A percentile compares a stretch with the other conserved stretches of the same genome.
Evolutionary conservation across 2,329 filamentous ascomycete species (phyloP).

Genomic region (Sporothrix inflata): DNA sequence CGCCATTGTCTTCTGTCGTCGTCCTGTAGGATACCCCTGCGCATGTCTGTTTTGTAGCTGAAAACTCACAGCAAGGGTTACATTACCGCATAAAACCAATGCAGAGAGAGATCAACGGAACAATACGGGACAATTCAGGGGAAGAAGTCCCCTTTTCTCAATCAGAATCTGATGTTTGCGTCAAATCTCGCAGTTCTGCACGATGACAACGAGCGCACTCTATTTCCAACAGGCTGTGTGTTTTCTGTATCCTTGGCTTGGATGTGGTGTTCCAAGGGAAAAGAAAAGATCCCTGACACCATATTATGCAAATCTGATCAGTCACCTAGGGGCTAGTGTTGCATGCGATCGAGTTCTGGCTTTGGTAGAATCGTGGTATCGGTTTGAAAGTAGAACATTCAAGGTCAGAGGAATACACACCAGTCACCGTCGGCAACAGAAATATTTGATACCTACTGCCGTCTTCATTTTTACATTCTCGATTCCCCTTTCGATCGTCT

Average conservation of each 20-base stretch:
- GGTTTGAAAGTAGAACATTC: neutral
- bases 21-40: neutral
- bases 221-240: neutral
- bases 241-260: neutral
- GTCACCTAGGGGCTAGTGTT: too few species aligned
- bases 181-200: neutral
- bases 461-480: neutral
- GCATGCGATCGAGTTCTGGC: neutral
- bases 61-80: neutral
- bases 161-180: neutral
- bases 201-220: too few species aligned
- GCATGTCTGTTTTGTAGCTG: neutral
- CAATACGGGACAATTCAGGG: neutral
- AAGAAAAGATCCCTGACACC: neutral
- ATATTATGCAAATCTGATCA: too few species aligned
- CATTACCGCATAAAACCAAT: neutral
- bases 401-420: neutral
- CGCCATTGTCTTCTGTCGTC: neutral
- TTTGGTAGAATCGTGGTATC: neutral
- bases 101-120: neutral
- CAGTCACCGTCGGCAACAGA: too few species aligned
- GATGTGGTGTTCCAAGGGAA: neutral
- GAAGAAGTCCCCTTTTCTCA: neutral
- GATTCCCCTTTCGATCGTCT: neutral
- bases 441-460: neutral